These are phyloP conservation scores for Arctium minus DNA, from an alignment of 129 eudicot species.

Conservation along the genomic window DNA sequence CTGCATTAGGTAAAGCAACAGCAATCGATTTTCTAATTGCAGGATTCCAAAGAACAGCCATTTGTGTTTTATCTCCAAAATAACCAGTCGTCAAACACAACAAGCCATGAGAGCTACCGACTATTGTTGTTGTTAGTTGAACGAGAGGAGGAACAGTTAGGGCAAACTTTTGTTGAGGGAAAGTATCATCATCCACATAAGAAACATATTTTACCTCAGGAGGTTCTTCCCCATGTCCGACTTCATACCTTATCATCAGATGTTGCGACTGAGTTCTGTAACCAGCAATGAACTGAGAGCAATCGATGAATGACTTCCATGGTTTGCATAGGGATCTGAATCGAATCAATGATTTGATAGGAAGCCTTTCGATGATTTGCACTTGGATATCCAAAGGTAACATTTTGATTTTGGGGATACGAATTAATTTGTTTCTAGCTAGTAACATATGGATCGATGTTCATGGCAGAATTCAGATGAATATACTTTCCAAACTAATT, in stretches of 20 bases:
- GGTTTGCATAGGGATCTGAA: conserved; percentile 26
- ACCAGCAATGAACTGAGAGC: neutral
- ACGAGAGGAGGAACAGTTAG: neutral
- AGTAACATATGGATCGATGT: too few species aligned
- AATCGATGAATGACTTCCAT: conserved; percentile 13
- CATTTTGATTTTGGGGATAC: neutral
- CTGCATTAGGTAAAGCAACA: neutral
- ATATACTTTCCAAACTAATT: too few species aligned
- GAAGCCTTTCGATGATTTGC: neutral
- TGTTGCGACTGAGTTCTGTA: neutral
- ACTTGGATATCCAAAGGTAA: neutral
- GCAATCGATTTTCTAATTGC: neutral
- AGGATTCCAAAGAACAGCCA: conserved; percentile 8
- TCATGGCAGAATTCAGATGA: too few species aligned
- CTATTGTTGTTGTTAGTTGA: neutral
- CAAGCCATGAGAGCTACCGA: neutral
- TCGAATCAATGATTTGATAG: conserved; percentile 26
- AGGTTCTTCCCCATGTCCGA: too few species aligned
- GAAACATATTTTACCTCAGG: neutral
- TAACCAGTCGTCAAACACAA: neutral
- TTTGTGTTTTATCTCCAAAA: too few species aligned
- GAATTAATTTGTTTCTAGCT: too few species aligned
- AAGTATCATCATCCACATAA: neutral
- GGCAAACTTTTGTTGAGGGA: neutral
- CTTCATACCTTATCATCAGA: neutral